Conservation (phyloP, 345 rosid species). For the Dipteronia dyeriana region DNA sequence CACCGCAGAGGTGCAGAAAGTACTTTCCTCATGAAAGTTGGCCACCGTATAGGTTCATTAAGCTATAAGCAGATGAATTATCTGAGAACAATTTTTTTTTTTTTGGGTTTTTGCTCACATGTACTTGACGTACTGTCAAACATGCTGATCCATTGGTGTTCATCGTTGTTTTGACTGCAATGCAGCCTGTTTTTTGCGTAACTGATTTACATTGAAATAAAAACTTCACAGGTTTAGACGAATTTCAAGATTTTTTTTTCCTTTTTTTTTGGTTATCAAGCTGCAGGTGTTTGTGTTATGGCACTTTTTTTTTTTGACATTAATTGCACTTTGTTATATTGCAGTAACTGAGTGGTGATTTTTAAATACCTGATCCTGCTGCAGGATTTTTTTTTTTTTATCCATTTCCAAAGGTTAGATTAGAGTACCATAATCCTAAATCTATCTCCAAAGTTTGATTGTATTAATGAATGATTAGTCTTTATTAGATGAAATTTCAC, state of each 20-base stretch:
- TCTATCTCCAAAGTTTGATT: background rate
- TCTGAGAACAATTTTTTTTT: background rate
- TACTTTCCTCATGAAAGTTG: constrained; percentile 41
- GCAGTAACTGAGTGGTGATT: no score
- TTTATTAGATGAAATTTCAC: no score
- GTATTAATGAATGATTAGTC: background rate
- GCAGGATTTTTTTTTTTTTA: background rate
- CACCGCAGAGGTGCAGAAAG: constrained; percentile 71
- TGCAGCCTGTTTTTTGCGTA: constrained; percentile 6
- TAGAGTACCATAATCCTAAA: background rate
- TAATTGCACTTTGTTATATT: no score
- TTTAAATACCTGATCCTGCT: background rate
- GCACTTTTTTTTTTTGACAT: no score
- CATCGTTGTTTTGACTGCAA: constrained; percentile 8
- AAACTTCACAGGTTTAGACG: background rate
- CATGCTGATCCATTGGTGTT: constrained; percentile 2
- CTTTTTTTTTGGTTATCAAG: no score
- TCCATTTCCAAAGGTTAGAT: background rate
- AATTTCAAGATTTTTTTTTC: background rate
- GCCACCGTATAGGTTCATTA: background rate
- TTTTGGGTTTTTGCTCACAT: constrained; percentile 1
- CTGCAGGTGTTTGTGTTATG: background rate
- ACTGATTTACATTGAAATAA: constrained; percentile 5
- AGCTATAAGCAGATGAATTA: constrained; percentile 9
- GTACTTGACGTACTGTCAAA: constrained; percentile 9